Evolutionary conservation across 2,329 filamentous ascomycete genomes (phyloP).

Genomic region (Dendrostoma leiphaemia): DNA sequence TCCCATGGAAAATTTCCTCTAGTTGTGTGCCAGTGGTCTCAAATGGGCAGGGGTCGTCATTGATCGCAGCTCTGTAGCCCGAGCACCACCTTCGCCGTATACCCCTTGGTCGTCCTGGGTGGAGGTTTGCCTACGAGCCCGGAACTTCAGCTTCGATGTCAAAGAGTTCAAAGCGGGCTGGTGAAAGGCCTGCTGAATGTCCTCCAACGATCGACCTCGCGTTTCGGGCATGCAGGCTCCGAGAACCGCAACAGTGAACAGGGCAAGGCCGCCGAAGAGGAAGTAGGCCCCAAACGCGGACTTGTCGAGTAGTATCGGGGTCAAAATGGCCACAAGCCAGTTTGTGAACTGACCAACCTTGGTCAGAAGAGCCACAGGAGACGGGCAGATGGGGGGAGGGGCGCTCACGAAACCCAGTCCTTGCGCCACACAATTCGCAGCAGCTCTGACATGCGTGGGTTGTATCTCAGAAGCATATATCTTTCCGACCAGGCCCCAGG

Average conservation of each 20-base stretch:
- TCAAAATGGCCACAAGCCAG: conserved; percentile 42
- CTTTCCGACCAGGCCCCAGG: conserved; percentile 55
- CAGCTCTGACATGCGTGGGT: conserved; percentile 51
- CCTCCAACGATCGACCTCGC: conserved; percentile 44
- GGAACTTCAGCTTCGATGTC: not conserved
- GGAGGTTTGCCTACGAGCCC: not conserved
- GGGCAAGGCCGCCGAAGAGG: conserved; percentile 39
- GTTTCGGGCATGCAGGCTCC: conserved; percentile 50
- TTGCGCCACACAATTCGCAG: conserved; percentile 50
- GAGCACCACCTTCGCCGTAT: not conserved
- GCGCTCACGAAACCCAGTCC: conserved; percentile 26
- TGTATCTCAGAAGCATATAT: conserved; percentile 60
- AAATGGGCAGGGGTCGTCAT: too few relatives aligned
- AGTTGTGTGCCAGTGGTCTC: too few relatives aligned
- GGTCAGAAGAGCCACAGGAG: too few relatives aligned
- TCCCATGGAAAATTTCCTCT: too few relatives aligned
- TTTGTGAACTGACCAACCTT: conserved; percentile 30
- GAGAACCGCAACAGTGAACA: conserved; percentile 37
- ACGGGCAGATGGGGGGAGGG: not conserved
- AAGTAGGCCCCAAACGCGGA: conserved; percentile 44
- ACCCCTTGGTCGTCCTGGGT: not conserved
- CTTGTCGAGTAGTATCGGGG: conserved; percentile 39
- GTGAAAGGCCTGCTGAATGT: conserved; percentile 47
- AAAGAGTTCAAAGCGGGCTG: conserved; percentile 17
- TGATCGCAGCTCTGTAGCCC: not conserved